Conservation (phyloP, 2,329 filamentous ascomycete species). For the Neonectria punicea region DNA sequence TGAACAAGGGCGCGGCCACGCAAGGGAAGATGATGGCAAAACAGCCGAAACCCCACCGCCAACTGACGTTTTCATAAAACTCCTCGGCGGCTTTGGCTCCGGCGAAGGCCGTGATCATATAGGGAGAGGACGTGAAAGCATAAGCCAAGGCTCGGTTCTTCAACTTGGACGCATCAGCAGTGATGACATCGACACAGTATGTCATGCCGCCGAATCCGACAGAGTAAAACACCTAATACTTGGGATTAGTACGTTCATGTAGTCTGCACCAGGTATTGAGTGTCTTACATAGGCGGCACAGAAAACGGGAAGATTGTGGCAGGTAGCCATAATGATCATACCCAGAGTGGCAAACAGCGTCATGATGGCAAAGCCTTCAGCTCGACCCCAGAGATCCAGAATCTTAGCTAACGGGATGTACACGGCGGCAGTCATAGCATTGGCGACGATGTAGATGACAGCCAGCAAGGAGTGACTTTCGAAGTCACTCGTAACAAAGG, state of each 20-base stretch:
- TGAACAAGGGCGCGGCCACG: slow-evolving; percentile 66
- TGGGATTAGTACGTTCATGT: slow-evolving; percentile 8
- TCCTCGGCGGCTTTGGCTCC: slow-evolving; percentile 39
- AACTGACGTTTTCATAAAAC: slow-evolving; percentile 36
- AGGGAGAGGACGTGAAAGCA: slow-evolving; percentile 54
- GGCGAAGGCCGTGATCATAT: slow-evolving; percentile 59
- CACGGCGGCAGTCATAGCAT: slow-evolving; percentile 65
- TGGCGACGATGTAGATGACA: slow-evolving; percentile 63
- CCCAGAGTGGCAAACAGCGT: slow-evolving; percentile 58
- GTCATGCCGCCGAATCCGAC: slow-evolving; percentile 70
- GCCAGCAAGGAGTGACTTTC: slow-evolving; percentile 63
- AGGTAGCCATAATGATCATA: slow-evolving; percentile 72
- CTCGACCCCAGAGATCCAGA: slow-evolving; percentile 71
- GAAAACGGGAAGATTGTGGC: slow-evolving; percentile 53
- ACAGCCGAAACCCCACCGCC: slow-evolving; percentile 61
- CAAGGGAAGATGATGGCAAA: slow-evolving; percentile 73
- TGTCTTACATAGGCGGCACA: slow-evolving; percentile 60
- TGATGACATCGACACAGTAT: slow-evolving; percentile 71
- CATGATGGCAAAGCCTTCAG: slow-evolving; percentile 68
- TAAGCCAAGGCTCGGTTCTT: slow-evolving; percentile 53
- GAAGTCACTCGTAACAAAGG: slow-evolving; percentile 64
- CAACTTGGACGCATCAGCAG: slow-evolving; percentile 68
- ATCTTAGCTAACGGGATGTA: slow-evolving; percentile 72
- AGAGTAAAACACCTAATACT: slow-evolving; percentile 65
- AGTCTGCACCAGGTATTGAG: background rate